Base-by-base conservation (phyloP, 495 filamentous ascomycete species). In the Geoglossum glabrum region DNA sequence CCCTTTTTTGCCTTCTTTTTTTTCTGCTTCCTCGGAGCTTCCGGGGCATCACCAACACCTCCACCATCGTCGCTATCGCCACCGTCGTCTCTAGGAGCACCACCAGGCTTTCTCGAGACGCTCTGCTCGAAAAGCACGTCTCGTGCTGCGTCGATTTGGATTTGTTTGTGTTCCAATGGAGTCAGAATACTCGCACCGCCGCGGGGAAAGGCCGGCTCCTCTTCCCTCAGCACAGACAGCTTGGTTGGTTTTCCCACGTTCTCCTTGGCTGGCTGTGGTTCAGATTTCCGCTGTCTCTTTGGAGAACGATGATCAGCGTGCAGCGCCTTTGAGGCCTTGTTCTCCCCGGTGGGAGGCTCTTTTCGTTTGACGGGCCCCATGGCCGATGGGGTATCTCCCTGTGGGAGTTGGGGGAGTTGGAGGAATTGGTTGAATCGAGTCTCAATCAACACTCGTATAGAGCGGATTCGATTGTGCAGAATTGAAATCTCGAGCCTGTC, bases 101-200 rank as follows among this genome's bases (percentile, higher is more conserved):
- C 72, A 45, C 61, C 54, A 57, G 71, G 75, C 71, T 68, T 75
- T 63, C 73, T 56, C 31, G 15, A 25, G 31, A 19, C 77, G 58
- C 81, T 77, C 62, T 93, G 81, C 71, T 97, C 92, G 65, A 96
- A 96, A 9, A 97, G 74, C 26, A 90, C 90, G 75, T 98, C 92
- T 64, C 82, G 80, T 61, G 81, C 89, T 30, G 92, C 92, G 69
- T 97, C 84, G 60, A 92, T 86, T 64, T 92, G 85, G 63, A 98
- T 95, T 69, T 97, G 86, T 72, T 95, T 95, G 62, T 92, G 82
- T 67, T 98, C 92, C 55, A 98, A 75, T 26, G 92, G 89, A 8
- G 92, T 95, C 69, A 98, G 72, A 49, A 93, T 76, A 66, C 87
- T 92, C 15, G 77, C 92, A 57, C 92, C 93, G 56, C 92, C 92